Base-by-base conservation (phyloP, 805 yeast species). In the Suhomyces kilbournensis region DNA sequence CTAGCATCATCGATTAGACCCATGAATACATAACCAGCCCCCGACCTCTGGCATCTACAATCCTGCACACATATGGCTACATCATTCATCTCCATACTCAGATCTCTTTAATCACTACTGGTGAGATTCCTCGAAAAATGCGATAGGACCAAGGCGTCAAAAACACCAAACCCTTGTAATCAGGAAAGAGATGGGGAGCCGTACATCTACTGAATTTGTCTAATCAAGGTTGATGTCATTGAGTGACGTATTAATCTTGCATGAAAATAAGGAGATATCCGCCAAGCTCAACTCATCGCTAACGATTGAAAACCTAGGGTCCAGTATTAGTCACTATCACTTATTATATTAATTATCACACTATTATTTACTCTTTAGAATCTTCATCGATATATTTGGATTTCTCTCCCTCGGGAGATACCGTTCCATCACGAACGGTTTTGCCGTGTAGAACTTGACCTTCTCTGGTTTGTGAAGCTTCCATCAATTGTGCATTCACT, bases 401-500 rank as follows among this genome's bases (percentile, higher is more conserved):
- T 35, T 38, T n/a, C 20, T 47, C 45, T 6, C 50, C 50, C 14
- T 12, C 35, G 4, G 50, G 50, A 17, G 50, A 25, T 20, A 49
- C 43, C 39, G 54, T 50, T 2, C 66, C 69, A 47, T 56, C 60
- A 39, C 52, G 48, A 17, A 62, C 49, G 6, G 58, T 52, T 52
- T 48, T 56, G 14, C 72, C 75, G 28, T 70, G 69, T 23, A 68
- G 57, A 19, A 67, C 61, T 43, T 58, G 48, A 15, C 48, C 48
- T 7, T 44, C 42, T 34, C 46, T 46, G 20, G 61, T 53, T 30
- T 55, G 55, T 26, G 56, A 51, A n/a, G 48, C 46, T 19, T 54
- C 60, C 43, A 63, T 53, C 48, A 69, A 64, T 45, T 66, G 72
- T 8, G 75, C 74, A 12, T 66, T 63, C 8, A 86, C 76, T 71